phyloP scores from a whole-genome alignment of 2,329 filamentous ascomycete species.

The Camptophora hylomeconis region DNA sequence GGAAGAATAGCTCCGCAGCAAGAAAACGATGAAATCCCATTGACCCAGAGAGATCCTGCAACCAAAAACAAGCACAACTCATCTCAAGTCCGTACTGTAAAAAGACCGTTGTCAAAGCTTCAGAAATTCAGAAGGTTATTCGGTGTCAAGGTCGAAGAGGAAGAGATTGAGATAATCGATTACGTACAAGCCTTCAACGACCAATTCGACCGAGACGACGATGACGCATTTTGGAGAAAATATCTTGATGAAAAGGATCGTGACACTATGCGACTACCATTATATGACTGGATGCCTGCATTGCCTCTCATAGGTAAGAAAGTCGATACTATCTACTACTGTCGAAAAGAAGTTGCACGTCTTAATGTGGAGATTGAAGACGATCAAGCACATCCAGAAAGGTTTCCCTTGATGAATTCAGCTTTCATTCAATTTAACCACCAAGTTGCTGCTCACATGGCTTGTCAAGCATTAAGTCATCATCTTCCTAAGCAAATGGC shows the following conservation, averaged over 20 bases:
- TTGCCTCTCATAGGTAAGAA: slow-evolving; percentile 75
- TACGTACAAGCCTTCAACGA: slow-evolving; percentile 55
- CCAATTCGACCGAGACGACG: slow-evolving; percentile 48
- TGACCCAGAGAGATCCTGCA: neutral
- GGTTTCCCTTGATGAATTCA: slow-evolving; percentile 84
- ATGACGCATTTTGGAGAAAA: slow-evolving; percentile 63
- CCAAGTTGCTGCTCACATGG: slow-evolving; percentile 96
- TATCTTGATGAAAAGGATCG: slow-evolving; percentile 73
- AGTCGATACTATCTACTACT: slow-evolving; percentile 89
- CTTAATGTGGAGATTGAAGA: slow-evolving; percentile 85
- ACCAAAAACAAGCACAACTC: slow-evolving; percentile 12
- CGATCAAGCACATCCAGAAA: slow-evolving; percentile 74
- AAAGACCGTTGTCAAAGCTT: slow-evolving; percentile 6
- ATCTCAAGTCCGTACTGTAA: slow-evolving; percentile 16
- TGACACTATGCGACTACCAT: slow-evolving; percentile 67
- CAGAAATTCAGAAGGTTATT: slow-evolving; percentile 13
- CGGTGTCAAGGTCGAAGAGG: slow-evolving; percentile 12
- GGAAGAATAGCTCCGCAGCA: too few relatives aligned
- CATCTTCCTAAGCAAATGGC: slow-evolving; percentile 90
- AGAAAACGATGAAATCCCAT: too few relatives aligned
- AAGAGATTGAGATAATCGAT: slow-evolving; percentile 16
- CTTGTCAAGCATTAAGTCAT: slow-evolving; percentile 80
- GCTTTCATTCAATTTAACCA: slow-evolving; percentile 98
- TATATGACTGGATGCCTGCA: slow-evolving; percentile 60
- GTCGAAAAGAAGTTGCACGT: slow-evolving; percentile 70